phyloP scores from a whole-genome alignment of 163 green algal genomes.

The Scenedesmus sp. region DNA sequence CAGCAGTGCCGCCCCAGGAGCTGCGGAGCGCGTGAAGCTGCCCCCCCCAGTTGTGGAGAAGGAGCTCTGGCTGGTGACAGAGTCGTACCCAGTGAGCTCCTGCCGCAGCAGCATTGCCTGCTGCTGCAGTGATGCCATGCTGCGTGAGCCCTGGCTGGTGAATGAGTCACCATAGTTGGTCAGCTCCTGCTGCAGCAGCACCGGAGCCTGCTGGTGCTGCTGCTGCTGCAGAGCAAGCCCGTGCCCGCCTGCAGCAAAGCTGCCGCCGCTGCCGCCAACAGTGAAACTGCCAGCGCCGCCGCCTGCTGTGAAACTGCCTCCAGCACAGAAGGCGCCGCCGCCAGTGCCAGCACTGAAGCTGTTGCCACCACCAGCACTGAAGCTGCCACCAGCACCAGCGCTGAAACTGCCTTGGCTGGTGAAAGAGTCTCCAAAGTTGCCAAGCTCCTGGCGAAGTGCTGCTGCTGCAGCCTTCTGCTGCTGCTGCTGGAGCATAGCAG shows the following conservation, averaged over 20 bases:
- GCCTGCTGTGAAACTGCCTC: background rate
- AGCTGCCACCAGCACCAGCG: background rate
- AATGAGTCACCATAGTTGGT: background rate
- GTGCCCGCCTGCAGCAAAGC: background rate
- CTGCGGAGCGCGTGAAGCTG: background rate
- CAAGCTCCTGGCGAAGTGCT: background rate
- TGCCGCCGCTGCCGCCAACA: constrained; percentile 15
- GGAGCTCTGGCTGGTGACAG: background rate
- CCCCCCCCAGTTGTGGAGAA: background rate
- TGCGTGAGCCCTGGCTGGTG: background rate
- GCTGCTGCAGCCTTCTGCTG: constrained; percentile 8
- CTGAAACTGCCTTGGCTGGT: constrained; percentile 8
- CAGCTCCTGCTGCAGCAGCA: background rate
- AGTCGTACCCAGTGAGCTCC: background rate
- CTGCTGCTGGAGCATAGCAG: constrained; percentile 11
- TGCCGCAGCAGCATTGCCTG: constrained; percentile 27
- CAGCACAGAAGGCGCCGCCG: background rate
- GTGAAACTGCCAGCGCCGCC: background rate
- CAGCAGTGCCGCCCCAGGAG: background rate
- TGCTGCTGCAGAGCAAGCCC: background rate
- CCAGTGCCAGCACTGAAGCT: background rate
- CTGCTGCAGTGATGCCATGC: background rate
- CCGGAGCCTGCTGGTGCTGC: background rate
- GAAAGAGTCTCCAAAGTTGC: constrained; percentile 13
- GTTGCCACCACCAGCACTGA: background rate